Conservation (phyloP, 306 rosid species). For the Castanea crenata region DNA sequence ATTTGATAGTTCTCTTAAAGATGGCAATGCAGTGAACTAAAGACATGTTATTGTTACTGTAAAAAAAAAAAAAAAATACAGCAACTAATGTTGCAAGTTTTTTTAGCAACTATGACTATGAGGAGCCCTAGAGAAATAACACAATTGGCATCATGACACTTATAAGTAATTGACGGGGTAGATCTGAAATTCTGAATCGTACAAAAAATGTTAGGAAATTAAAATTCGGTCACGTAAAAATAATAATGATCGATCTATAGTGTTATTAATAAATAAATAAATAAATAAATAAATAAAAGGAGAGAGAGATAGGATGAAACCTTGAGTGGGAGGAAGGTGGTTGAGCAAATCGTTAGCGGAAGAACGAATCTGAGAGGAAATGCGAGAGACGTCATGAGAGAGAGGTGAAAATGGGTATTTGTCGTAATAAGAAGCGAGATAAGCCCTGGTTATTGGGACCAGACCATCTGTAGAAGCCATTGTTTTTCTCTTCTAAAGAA, state of each 20-base stretch:
- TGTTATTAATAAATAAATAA: neutral
- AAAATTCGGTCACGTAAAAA: neutral
- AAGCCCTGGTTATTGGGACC: conserved; percentile 76
- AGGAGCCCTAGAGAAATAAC: neutral
- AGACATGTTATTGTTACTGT: neutral
- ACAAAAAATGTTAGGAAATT: neutral
- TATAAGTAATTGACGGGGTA: neutral
- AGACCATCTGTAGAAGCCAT: conserved; percentile 93
- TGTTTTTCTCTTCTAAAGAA: neutral
- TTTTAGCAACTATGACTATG: too few species aligned
- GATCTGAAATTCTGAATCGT: neutral
- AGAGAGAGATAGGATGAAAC: conserved; percentile 22
- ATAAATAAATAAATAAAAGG: neutral
- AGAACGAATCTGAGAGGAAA: conserved; percentile 67
- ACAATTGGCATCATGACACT: neutral
- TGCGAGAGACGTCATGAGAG: conserved; percentile 59
- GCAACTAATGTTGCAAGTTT: neutral
- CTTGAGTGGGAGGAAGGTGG: conserved; percentile 51
- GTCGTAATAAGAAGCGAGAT: conserved; percentile 81
- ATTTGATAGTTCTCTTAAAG: neutral
- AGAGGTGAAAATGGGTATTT: conserved; percentile 67
- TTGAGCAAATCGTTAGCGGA: conserved; percentile 43
- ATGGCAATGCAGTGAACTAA: neutral
- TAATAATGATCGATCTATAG: neutral
- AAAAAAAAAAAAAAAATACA: neutral